phyloP scores from a whole-genome alignment of 306 rosid species.

The Alnus rubra region DNA sequence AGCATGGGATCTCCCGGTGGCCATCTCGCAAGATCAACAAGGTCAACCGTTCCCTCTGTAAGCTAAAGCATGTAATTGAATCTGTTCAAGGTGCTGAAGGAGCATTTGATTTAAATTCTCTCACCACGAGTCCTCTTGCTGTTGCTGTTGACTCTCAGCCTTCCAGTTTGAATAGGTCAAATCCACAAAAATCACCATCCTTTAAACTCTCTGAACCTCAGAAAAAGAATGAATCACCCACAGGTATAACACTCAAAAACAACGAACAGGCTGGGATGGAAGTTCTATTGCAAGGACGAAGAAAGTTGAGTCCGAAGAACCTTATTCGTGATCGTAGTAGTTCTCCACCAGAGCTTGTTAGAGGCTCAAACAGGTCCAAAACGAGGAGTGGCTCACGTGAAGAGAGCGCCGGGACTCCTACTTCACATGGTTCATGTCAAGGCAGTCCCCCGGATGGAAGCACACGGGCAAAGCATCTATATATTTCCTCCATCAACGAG shows the following conservation, averaged over 20 bases:
- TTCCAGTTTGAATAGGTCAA: conserved; percentile 44
- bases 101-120: conserved; percentile 60
- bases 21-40: conserved; percentile 92
- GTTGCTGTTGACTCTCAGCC: conserved; percentile 49
- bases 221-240: conserved; percentile 46
- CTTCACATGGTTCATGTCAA: conserved; percentile 77
- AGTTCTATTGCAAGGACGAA: conserved; percentile 46
- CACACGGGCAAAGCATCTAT: conserved; percentile 39
- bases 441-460: conserved; percentile 63
- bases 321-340: conserved; percentile 34
- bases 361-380: conserved; percentile 42
- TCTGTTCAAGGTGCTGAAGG: conserved; percentile 88
- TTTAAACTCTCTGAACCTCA: conserved; percentile 39
- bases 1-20: conserved; percentile 92
- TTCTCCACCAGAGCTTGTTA: conserved; percentile 27
- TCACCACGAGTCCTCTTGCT: conserved; percentile 51
- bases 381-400: conserved; percentile 67
- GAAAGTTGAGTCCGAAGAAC: conserved; percentile 37
- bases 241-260: conserved; percentile 38
- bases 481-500: conserved; percentile 40
- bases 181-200: conserved; percentile 38
- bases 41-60: conserved; percentile 75
- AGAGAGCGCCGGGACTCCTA: conserved; percentile 67
- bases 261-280: conserved; percentile 35
- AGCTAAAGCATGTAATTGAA: conserved; percentile 78